These are phyloP conservation scores for Exophiala xenobiotica DNA, from an alignment of 2,329 filamentous ascomycete species.

Conservation along the genomic window DNA sequence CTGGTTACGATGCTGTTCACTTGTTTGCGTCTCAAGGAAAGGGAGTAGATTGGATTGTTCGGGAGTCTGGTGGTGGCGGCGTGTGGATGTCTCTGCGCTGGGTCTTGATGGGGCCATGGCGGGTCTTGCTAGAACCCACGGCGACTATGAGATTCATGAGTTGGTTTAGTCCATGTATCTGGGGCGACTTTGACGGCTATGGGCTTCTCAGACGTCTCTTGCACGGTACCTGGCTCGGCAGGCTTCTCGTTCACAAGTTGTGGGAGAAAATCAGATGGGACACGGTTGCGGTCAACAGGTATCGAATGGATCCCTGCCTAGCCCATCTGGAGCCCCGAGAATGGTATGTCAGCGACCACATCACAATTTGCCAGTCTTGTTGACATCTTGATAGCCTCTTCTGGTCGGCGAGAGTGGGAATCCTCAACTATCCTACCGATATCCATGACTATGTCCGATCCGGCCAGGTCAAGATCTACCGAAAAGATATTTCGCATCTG, in stretches of 20 bases:
- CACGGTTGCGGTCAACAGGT: too few species aligned
- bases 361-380: too few species aligned
- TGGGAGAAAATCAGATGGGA: too few species aligned
- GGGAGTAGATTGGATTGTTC: conserved; percentile 58
- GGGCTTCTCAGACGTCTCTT: too few species aligned
- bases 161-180: too few species aligned
- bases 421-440: conserved; percentile 51
- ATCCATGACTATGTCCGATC: conserved; percentile 58
- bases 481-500: conserved; percentile 51
- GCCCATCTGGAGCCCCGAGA: too few species aligned
- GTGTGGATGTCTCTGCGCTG: conserved; percentile 59
- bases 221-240: too few species aligned
- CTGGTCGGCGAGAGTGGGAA: conserved; percentile 59
- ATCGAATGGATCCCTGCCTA: too few species aligned
- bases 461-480: conserved; percentile 55
- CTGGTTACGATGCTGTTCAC: conserved; percentile 62
- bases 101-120: conserved; percentile 67
- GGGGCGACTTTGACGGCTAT: too few species aligned
- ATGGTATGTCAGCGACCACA: too few species aligned
- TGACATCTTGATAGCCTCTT: conserved; percentile 44
- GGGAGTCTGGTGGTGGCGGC: conserved; percentile 56
- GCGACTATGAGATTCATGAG: conserved; percentile 59
- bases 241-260: too few species aligned
- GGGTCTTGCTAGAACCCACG: conserved; percentile 63
- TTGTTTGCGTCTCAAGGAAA: conserved; percentile 52